Conservation (phyloP, 306 rosid species). For the Glycine latifolia region DNA sequence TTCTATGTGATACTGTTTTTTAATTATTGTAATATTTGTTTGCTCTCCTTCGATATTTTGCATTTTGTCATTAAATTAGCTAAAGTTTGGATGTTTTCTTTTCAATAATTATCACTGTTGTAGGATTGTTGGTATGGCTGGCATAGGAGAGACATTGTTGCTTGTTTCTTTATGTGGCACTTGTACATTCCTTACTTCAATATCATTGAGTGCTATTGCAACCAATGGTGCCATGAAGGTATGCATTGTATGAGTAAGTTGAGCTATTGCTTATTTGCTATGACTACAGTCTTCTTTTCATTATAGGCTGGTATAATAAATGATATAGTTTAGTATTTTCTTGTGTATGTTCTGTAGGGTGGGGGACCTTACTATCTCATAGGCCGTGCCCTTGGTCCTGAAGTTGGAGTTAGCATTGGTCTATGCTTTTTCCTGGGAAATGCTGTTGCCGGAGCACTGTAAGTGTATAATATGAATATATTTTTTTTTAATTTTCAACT, state of each 20-base stretch:
- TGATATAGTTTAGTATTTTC: constrained; percentile 35
- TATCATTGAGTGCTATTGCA: constrained; percentile 97
- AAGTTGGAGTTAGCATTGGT: constrained; percentile 99
- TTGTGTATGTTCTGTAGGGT: constrained; percentile 68
- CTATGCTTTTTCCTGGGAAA: constrained; percentile 97
- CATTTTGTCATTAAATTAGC: no score
- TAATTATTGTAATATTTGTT: constrained; percentile 7
- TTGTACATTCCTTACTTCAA: constrained; percentile 94
- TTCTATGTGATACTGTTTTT: constrained; percentile 20
- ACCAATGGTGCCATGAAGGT: constrained; percentile 99
- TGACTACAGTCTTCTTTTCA: constrained; percentile 4
- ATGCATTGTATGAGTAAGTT: constrained; percentile 41
- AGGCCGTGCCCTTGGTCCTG: constrained; percentile 99
- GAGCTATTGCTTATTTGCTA: constrained; percentile 16
- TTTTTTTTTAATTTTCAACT: constrained; percentile 7
- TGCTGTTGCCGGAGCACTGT: constrained; percentile 99
- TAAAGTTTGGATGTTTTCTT: no score
- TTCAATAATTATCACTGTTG: constrained; percentile 38
- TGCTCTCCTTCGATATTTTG: no score
- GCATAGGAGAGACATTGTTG: constrained; percentile 76
- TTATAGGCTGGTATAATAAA: constrained; percentile 16
- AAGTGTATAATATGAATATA: constrained; percentile 54
- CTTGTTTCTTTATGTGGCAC: constrained; percentile 86
- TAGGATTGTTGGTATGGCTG: constrained; percentile 99
- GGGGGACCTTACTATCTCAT: constrained; percentile 99